Evolutionary conservation across 345 rosid species (phyloP), one percentile per base, ranked within the genome.

Genomic region (Cardamine occulta): DNA sequence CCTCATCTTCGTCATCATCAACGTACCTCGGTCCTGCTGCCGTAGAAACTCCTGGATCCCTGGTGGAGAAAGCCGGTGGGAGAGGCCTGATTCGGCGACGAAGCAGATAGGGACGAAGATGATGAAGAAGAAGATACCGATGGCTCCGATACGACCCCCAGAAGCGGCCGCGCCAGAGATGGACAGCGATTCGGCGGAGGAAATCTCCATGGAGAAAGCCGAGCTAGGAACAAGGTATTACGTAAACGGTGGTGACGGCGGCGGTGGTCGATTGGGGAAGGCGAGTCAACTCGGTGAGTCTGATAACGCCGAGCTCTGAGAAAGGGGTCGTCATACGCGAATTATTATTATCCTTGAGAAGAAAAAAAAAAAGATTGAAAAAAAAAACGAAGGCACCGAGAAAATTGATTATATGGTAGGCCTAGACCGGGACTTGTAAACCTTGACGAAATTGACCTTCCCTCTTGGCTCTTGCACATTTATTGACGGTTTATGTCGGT

Each of bases 1-100:
- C 99, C 83, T 91, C 96, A 55, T 88, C 96, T 49, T 94, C 97
- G 45, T 94, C 98, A 37, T 91, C 97, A 10, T 87, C 91, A 39
- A 66, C 81, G 47, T 66, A 78, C 49, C 77, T 72, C 11, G 81
- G 72, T 23, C 19, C 77, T 6, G 70, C 13, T 8, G 76, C 40
- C 63, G 73, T 63, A 17, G 66, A 7, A 51, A 15, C 68, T 12
- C 75, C 48, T 32, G 82, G 39, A 39, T 76, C 80, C 62, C 53
- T 71, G 18, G 37, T 4, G 29, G 80, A 70, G 26, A 76, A 72
- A 59, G 81, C 23, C 23, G 14, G 74, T 69, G 51, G 77, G 63
- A 10, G 76, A 60, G 4, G 73, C 42, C 66, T 68, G 80, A 49
- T 74, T 77, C 56, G 60, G 64, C 45, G 77, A 74, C 4, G 85